Evolutionary conservation across 1,284 basidiomycete species (phyloP).

Genomic region (Peniophora sp.): DNA sequence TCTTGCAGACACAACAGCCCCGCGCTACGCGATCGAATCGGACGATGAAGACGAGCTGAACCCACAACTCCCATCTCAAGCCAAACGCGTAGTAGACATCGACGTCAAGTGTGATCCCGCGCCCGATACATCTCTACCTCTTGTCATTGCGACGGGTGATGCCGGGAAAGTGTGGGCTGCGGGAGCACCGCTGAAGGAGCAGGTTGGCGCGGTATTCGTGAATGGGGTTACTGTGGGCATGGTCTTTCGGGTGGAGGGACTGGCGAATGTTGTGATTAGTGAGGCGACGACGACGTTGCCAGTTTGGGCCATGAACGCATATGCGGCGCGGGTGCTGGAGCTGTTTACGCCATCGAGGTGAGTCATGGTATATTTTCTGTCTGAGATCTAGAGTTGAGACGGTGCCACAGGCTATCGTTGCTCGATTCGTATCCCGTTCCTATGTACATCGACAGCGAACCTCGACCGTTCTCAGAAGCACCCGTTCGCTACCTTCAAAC

Average conservation of each 20-base stretch:
- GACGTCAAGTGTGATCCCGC: constrained; percentile 29
- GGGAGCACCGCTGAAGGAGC: constrained; percentile 44
- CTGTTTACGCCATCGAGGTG: constrained; percentile 41
- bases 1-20: constrained; percentile 44
- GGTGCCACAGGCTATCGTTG: constrained; percentile 32
- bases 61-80: constrained; percentile 22
- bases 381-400: constrained; percentile 1
- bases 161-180: constrained; percentile 43
- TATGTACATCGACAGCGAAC: constrained; percentile 38
- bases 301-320: constrained; percentile 41
- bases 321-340: constrained; percentile 35
- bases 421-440: constrained; percentile 48
- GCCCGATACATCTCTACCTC: constrained; percentile 7
- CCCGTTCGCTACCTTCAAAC: constrained; percentile 50
- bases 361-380: constrained; percentile 3
- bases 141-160: constrained; percentile 40
- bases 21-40: constrained; percentile 56
- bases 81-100: constrained; percentile 22
- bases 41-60: constrained; percentile 59
- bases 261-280: constrained; percentile 41
- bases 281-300: constrained; percentile 45
- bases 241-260: constrained; percentile 44
- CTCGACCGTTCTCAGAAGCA: constrained; percentile 30
- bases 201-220: constrained; percentile 36
- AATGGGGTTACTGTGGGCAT: constrained; percentile 44